Evolutionary conservation across 225 moss, liverwort and hornwort genomes (phyloP).

Genomic region (Takakia lepidozioides): DNA sequence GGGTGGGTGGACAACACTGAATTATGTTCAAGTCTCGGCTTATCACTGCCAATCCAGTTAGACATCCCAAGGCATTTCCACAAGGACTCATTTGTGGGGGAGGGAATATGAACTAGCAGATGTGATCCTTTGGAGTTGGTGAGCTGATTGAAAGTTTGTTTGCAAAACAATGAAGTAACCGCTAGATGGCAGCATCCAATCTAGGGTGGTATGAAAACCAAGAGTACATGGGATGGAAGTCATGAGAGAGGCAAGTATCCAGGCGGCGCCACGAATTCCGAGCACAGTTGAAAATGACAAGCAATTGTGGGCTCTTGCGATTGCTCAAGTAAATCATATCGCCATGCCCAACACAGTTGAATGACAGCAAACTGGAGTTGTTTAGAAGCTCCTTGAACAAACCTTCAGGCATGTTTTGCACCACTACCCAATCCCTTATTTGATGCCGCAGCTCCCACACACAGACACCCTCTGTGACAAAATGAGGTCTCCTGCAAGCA

Average conservation of each 20-base stretch:
- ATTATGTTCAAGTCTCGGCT: no score
- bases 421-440: conserved; percentile 27
- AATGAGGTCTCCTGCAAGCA: conserved; percentile 38
- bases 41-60: no score
- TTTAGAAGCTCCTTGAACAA: conserved; percentile 39
- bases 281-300: conserved; percentile 26
- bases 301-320: conserved; percentile 31
- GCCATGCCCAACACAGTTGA: conserved; percentile 37
- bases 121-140: no score
- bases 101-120: no score
- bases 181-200: conserved; percentile 18
- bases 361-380: conserved; percentile 32
- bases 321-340: conserved; percentile 42
- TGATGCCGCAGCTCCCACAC: conserved; percentile 43
- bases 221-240: conserved; percentile 45
- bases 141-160: no score
- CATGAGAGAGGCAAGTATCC: conserved; percentile 31
- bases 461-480: conserved; percentile 44
- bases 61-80: no score
- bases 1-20: no score
- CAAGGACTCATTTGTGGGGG: no score
- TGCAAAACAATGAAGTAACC: no score
- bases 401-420: conserved; percentile 41
- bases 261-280: conserved; percentile 20
- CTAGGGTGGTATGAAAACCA: conserved; percentile 48